Conservation (phyloP, 176 grass and related monocot species). For the Urochloa ruziziensis region DNA sequence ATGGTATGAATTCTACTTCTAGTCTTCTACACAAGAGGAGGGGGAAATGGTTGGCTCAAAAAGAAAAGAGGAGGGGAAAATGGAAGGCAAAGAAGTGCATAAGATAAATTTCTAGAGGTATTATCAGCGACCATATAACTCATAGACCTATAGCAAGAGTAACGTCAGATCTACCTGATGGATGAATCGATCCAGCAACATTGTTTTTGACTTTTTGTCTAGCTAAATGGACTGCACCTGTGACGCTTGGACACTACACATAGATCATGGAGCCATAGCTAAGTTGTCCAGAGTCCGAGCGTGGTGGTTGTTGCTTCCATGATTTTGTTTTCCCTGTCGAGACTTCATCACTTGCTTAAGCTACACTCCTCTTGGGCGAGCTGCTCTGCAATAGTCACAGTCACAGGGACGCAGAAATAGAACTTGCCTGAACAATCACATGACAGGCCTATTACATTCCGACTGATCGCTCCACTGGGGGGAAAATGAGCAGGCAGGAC, state of each 20-base stretch:
- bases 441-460: not conserved
- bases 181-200: not conserved
- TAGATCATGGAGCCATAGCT: not conserved
- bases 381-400: not conserved
- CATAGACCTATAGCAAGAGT: not conserved
- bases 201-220: not conserved
- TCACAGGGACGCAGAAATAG: not conserved
- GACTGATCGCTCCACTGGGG: not conserved
- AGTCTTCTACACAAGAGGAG: too few relatives aligned
- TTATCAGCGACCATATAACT: not conserved
- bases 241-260: not conserved
- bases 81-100: too few relatives aligned
- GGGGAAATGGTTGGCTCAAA: too few relatives aligned
- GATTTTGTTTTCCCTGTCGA: conserved; percentile 14
- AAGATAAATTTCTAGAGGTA: not conserved
- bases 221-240: not conserved
- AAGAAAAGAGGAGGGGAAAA: too few relatives aligned
- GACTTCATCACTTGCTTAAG: conserved; percentile 32
- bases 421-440: conserved; percentile 3
- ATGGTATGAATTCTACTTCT: not conserved
- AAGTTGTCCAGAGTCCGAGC: not conserved
- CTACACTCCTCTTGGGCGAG: conserved; percentile 27
- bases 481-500: conserved; percentile 34
- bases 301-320: not conserved
- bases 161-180: not conserved